These are phyloP conservation scores for Suillus occidentalis DNA, from an alignment of 768 basidiomycete species.

Conservation along the genomic window DNA sequence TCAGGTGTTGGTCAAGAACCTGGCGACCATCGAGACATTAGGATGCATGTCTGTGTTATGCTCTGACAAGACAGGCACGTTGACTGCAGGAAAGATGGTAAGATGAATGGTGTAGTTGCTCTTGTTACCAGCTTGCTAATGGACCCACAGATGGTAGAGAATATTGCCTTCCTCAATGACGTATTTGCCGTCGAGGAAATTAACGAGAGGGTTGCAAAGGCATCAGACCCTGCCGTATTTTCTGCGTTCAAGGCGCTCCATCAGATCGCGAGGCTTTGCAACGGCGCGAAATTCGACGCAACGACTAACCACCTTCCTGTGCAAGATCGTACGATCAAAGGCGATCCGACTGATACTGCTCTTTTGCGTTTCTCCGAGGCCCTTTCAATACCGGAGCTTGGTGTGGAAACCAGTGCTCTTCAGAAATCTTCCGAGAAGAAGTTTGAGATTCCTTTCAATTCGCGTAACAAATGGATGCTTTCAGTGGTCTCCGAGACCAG, in stretches of 20 bases:
- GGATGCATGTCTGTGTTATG: conserved; percentile 57
- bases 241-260: conserved; percentile 24
- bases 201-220: conserved; percentile 5
- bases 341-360: conserved; percentile 47
- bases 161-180: conserved; percentile 29
- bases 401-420: conserved; percentile 13
- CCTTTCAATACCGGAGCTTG: conserved; percentile 10
- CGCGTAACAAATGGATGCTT: conserved; percentile 52
- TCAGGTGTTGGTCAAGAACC: conserved; percentile 52
- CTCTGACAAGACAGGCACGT: conserved; percentile 61
- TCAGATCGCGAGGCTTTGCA: conserved; percentile 47
- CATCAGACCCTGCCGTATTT: conserved; percentile 14
- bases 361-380: conserved; percentile 42
- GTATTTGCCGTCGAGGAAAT: conserved; percentile 18
- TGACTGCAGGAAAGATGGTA: conserved; percentile 48
- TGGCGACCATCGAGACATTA: conserved; percentile 67
- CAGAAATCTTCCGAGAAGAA: not conserved
- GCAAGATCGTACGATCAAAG: conserved; percentile 26
- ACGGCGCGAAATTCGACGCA: conserved; percentile 46
- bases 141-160: conserved; percentile 28
- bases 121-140: not conserved
- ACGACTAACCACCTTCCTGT: conserved; percentile 6
- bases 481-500: conserved; percentile 31
- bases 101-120: not conserved
- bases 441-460: conserved; percentile 37